Conservation (phyloP, 1,284 basidiomycete genomes). For the Puccinia coronata region DNA sequence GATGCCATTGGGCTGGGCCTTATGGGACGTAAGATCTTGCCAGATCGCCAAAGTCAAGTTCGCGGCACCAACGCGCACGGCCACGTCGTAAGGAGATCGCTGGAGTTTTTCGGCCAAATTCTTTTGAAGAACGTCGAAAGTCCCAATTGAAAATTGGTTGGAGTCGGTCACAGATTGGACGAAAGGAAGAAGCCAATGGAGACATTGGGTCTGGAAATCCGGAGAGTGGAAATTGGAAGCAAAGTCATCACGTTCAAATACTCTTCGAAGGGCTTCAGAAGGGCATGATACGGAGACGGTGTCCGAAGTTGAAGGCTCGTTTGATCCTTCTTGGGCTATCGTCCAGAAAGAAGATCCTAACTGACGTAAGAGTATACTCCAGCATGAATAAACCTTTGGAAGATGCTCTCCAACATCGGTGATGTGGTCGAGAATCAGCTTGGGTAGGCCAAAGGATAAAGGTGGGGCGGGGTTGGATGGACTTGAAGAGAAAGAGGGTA, state of each 20-base stretch:
- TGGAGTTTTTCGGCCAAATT: conserved; percentile 34
- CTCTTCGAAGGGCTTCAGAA: conserved; percentile 12
- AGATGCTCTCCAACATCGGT: conserved; percentile 36
- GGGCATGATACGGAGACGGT: neutral
- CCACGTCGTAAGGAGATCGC: neutral
- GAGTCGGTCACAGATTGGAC: conserved; percentile 27
- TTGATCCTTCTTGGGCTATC: neutral
- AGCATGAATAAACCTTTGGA: conserved; percentile 28
- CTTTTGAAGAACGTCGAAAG: conserved; percentile 29
- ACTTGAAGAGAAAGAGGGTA: conserved; percentile 11
- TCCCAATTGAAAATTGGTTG: conserved; percentile 12
- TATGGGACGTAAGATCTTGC: neutral
- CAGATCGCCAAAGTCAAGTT: conserved; percentile 19
- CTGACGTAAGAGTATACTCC: conserved; percentile 20
- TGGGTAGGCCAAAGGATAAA: conserved; percentile 13
- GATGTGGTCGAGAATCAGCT: conserved; percentile 38
- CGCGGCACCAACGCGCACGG: conserved; percentile 15
- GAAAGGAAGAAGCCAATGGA: conserved; percentile 42
- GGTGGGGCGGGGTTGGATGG: neutral
- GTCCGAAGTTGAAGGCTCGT: neutral
- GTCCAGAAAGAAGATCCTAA: conserved; percentile 42
- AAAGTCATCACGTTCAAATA: conserved; percentile 26
- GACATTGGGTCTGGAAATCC: conserved; percentile 12
- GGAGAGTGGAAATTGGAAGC: neutral
- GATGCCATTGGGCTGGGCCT: neutral